Evolutionary conservation across 78 protist species (phyloP).

Genomic region (Diacronema lutheri): DNA sequence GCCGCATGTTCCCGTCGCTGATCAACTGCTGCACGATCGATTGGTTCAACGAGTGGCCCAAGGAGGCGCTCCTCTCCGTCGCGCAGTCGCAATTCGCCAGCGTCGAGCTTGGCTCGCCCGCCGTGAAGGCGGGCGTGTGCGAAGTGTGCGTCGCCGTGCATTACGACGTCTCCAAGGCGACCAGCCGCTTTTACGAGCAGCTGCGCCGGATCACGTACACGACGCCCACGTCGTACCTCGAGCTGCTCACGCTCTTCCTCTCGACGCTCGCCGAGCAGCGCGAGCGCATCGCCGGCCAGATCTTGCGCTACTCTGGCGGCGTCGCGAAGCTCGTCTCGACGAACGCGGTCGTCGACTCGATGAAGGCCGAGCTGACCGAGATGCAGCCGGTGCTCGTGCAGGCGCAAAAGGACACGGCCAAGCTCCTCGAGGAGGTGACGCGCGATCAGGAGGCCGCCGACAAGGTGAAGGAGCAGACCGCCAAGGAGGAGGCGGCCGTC

Average conservation of each 20-base stretch:
- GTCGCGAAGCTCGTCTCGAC: slow-evolving; percentile 54
- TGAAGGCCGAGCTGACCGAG: slow-evolving; percentile 55
- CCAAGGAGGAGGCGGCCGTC: slow-evolving; percentile 35
- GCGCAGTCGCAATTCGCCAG: slow-evolving; percentile 26
- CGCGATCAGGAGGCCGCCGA: slow-evolving; percentile 50
- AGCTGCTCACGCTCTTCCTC: slow-evolving; percentile 45
- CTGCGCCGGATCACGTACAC: slow-evolving; percentile 36
- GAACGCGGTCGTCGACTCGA: slow-evolving; percentile 54
- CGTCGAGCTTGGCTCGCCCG: not conserved
- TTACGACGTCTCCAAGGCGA: not conserved
- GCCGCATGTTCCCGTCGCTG: slow-evolving; percentile 62
- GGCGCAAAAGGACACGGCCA: slow-evolving; percentile 40
- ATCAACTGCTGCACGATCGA: slow-evolving; percentile 68
- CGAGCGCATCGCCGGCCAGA: not conserved
- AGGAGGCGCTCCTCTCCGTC: slow-evolving; percentile 48
- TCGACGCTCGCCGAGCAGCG: slow-evolving; percentile 15
- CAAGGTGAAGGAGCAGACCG: slow-evolving; percentile 38
- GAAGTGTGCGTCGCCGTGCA: slow-evolving; percentile 38
- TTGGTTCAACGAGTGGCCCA: slow-evolving; percentile 72
- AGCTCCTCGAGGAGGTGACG: slow-evolving; percentile 50
- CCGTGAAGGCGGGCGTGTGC: not conserved
- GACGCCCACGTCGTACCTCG: slow-evolving; percentile 23
- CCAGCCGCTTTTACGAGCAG: slow-evolving; percentile 19
- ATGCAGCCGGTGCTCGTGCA: slow-evolving; percentile 59
- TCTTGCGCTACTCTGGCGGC: slow-evolving; percentile 59